Percentiles rank a stretch among this genome's conserved stretches.
These are phyloP conservation scores for Fraxinus latifolia DNA, from an alignment of 305 asterid species.

Conservation along the genomic window DNA sequence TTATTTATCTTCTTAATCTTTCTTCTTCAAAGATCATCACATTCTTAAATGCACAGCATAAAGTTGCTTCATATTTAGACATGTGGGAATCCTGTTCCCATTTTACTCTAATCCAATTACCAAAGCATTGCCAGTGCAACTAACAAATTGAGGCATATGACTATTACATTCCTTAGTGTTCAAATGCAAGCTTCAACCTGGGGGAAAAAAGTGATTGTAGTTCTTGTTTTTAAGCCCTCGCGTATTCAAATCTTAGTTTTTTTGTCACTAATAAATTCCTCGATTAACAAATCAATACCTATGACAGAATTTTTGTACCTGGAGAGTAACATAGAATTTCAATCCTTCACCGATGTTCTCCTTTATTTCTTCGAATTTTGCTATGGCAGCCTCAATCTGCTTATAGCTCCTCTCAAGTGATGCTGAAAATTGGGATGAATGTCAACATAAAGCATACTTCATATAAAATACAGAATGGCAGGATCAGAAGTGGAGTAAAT, in stretches of 20 bases:
- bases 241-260: constrained; percentile 17
- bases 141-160: constrained; percentile 5
- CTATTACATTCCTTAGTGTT: background rate
- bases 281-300: constrained; percentile 3
- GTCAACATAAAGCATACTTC: constrained; percentile 15
- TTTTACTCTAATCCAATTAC: background rate
- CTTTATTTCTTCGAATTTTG: constrained; percentile 78
- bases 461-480: constrained; percentile 12
- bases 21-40: constrained; percentile 5
- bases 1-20: background rate
- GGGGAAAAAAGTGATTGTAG: background rate
- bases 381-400: constrained; percentile 95
- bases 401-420: constrained; percentile 84
- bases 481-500: background rate
- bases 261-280: background rate
- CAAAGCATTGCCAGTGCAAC: background rate
- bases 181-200: background rate
- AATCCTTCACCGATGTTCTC: constrained; percentile 94
- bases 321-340: constrained; percentile 93
- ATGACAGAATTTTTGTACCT: constrained; percentile 45
- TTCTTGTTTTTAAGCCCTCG: background rate
- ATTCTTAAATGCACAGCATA: background rate
- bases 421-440: constrained; percentile 50
- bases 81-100: background rate
- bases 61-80: background rate